Percentiles rank a stretch among this genome's conserved stretches.
These are phyloP conservation scores for Quercus rubra DNA, from an alignment of 306 rosid species.

Conservation along the genomic window DNA sequence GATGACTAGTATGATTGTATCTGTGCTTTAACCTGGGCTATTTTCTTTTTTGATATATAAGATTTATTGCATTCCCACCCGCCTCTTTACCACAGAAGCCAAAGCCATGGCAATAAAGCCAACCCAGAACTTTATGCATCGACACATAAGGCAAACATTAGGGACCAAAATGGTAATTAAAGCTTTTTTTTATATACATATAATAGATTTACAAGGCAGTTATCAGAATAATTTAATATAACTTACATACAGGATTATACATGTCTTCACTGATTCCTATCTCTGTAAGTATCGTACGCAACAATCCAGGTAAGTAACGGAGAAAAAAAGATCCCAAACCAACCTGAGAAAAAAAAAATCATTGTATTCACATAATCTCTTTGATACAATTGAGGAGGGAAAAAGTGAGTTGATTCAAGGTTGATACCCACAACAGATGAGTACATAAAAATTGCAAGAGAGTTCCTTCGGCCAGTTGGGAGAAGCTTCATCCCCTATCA, in stretches of 20 bases:
- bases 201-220: slow-evolving; percentile 19
- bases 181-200: background rate
- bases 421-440: slow-evolving; percentile 64
- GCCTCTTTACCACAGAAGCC: background rate
- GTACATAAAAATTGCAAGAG: slow-evolving; percentile 69
- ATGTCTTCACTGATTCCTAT: slow-evolving; percentile 82
- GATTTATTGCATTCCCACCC: background rate
- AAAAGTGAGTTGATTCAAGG: slow-evolving; percentile 17
- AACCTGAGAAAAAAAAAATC: slow-evolving; percentile 45
- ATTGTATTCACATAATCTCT: slow-evolving; percentile 14
- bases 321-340: slow-evolving; percentile 81
- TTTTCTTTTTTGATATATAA: background rate
- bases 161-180: too few relatives aligned
- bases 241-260: slow-evolving; percentile 98
- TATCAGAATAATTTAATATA: slow-evolving; percentile 29
- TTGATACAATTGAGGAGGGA: slow-evolving; percentile 14
- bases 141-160: too few relatives aligned
- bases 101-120: background rate
- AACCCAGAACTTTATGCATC: background rate
- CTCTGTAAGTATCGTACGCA: slow-evolving; percentile 57
- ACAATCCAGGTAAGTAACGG: slow-evolving; percentile 62
- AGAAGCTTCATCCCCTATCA: slow-evolving; percentile 95
- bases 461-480: slow-evolving; percentile 87
- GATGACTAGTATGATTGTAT: background rate
- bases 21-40: background rate